Percentiles rank a stretch among this genome's conserved stretches.
Evolutionary conservation across 2,329 filamentous ascomycete genomes (phyloP).

Genomic region (Sporothrix schenckii): DNA sequence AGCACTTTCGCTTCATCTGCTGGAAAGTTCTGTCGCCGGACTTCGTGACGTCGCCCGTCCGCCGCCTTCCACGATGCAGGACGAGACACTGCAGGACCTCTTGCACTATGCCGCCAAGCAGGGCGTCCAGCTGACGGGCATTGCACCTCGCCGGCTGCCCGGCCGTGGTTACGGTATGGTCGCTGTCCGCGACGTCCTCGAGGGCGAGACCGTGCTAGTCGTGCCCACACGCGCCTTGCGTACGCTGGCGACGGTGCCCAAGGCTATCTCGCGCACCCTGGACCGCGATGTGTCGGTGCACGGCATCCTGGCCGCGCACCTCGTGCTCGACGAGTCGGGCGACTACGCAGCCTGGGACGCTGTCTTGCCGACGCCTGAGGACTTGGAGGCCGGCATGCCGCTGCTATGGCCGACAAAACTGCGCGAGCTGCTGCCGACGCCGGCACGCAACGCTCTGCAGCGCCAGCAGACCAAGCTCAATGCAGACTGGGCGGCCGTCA

Average conservation of each 20-base stretch:
- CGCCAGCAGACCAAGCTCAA: conserved; percentile 55
- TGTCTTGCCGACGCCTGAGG: conserved; percentile 65
- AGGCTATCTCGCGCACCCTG: conserved; percentile 55
- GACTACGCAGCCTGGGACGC: conserved; percentile 63
- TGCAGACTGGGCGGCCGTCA: conserved; percentile 45
- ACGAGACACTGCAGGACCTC: conserved; percentile 32
- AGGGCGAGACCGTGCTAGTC: conserved; percentile 59
- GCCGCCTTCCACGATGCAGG: conserved; percentile 12
- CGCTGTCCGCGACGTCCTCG: conserved; percentile 67
- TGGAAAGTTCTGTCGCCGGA: background rate
- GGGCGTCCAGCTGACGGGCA: conserved; percentile 68
- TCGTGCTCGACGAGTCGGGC: conserved; percentile 57
- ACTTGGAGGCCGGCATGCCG: conserved; percentile 57
- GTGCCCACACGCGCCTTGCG: conserved; percentile 68
- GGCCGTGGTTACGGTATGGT: conserved; percentile 79
- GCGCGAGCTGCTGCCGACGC: conserved; percentile 51
- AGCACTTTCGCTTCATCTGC: background rate
- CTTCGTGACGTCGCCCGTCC: background rate
- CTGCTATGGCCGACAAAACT: conserved; percentile 54
- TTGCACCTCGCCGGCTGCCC: conserved; percentile 67
- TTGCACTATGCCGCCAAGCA: conserved; percentile 63
- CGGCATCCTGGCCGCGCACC: conserved; percentile 69
- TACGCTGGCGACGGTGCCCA: conserved; percentile 63
- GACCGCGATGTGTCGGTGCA: conserved; percentile 65
- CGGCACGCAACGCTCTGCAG: conserved; percentile 51